Base-by-base conservation (phyloP, 1,139 yeast species). In the Arxiozyma slooffiae region DNA sequence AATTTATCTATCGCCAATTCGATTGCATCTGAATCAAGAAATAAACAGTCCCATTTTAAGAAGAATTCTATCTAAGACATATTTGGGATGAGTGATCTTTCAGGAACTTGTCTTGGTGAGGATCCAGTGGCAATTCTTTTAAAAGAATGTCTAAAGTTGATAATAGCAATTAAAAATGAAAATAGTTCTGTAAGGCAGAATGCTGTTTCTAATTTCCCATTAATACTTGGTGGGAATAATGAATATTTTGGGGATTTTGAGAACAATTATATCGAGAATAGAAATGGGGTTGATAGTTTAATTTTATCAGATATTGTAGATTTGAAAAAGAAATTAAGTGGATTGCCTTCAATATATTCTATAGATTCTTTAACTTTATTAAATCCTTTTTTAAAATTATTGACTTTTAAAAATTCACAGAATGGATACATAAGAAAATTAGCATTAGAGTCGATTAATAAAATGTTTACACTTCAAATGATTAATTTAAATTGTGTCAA, bases 371-470 rank as follows among this genome's bases (percentile, higher is more conserved):
- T 49, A 7, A 46, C 16, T 22, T 23, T 49, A n/a, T 17, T 49
- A 17, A 26, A 20, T 21, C 48, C 51, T 4, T 49, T 49, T 45
- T 41, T 49, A 30, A 45, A 30, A 14, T 34, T 42, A 2, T 37
- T 49, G 16, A 42, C 30, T 3, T 34, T 23, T 3, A 39, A 42
- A 38, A 26, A 34, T 11, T 20, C 46, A 23, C n/a, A 38, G 11
- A 17, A 34, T 6, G 44, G 26, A n/a, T 36, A 38, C 9, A 18
- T 48, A 7, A 38, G 41, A 20, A 22, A 87, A 6, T 70, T 88
- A 55, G 90, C 97, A 1, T 74, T 94, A 52, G 79, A 79, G 50
- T 81, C 97, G 2, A 71, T 94, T 23, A 73, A 83, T 38, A 89
- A 87, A 66, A 67, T 75, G 50, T 77, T 90, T 58, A 77, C 78